Conservation (phyloP, 176 grass and related monocot species). For the Puccinellia tenuiflora region DNA sequence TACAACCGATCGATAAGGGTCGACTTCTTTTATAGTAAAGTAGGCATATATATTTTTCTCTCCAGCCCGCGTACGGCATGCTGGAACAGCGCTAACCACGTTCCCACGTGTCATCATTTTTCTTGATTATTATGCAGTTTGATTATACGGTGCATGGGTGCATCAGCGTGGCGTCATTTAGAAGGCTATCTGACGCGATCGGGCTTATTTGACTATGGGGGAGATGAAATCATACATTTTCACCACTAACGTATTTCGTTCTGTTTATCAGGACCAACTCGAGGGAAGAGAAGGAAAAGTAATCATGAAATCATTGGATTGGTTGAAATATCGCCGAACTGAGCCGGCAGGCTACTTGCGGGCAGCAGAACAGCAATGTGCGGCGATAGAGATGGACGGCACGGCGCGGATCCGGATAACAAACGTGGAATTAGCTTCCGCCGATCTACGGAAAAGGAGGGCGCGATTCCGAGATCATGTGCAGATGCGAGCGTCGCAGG, state of each 20-base stretch:
- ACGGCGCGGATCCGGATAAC: not conserved
- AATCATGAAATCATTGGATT: not conserved
- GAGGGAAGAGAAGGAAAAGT: no score
- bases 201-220: not conserved
- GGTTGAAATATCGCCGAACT: not conserved
- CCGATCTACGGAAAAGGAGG: not conserved
- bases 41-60: constrained; percentile 2
- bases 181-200: not conserved
- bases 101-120: not conserved
- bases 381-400: not conserved
- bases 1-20: not conserved
- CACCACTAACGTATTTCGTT: no score
- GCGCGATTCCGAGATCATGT: constrained; percentile 7
- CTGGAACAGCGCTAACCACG: not conserved
- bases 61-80: not conserved
- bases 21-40: not conserved
- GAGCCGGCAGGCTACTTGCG: not conserved
- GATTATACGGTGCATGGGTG: not conserved
- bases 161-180: not conserved
- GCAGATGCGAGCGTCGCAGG: not conserved
- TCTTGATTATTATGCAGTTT: not conserved
- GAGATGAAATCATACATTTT: no score
- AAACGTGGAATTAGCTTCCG: not conserved
- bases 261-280: not conserved
- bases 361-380: not conserved